phyloP scores from a whole-genome alignment of 495 filamentous ascomycete species.

The Penicillium riverlandense region DNA sequence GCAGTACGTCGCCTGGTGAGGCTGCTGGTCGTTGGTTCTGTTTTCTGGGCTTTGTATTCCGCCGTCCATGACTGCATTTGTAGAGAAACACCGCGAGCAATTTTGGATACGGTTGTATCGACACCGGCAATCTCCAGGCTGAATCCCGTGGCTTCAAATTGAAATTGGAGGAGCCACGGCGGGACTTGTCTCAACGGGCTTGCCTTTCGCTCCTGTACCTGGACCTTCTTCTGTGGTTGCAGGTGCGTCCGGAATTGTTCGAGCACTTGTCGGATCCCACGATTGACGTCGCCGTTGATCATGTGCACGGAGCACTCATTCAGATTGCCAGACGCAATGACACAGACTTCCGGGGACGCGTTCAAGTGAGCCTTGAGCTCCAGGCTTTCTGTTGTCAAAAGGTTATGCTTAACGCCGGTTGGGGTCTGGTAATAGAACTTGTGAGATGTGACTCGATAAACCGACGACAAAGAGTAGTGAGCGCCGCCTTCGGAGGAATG shows the following conservation, averaged over 20 bases:
- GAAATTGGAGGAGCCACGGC: slow-evolving; percentile 75
- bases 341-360: slow-evolving; percentile 77
- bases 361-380: slow-evolving; percentile 80
- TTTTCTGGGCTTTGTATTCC: slow-evolving; percentile 79
- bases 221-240: slow-evolving; percentile 53
- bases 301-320: slow-evolving; percentile 86
- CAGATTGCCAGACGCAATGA: slow-evolving; percentile 70
- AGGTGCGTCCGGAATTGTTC: slow-evolving; percentile 63
- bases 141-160: slow-evolving; percentile 81
- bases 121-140: slow-evolving; percentile 86
- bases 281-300: slow-evolving; percentile 83
- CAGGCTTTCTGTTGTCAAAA: slow-evolving; percentile 76
- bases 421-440: slow-evolving; percentile 93
- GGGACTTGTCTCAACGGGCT: slow-evolving; percentile 76
- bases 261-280: slow-evolving; percentile 86
- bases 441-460: slow-evolving; percentile 77
- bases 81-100: slow-evolving; percentile 71
- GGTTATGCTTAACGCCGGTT: slow-evolving; percentile 70
- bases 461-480: slow-evolving; percentile 78
- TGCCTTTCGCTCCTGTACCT: slow-evolving; percentile 38
- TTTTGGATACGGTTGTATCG: slow-evolving; percentile 70
- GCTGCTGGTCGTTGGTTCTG: slow-evolving; percentile 54
- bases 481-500: slow-evolving; percentile 79
- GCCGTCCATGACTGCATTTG: slow-evolving; percentile 87
- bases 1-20: slow-evolving; percentile 47